Evolutionary conservation across 2,329 filamentous ascomycete genomes (phyloP), one percentile per base, ranked within the genome.

Genomic region (Sporothrix phasma): DNA sequence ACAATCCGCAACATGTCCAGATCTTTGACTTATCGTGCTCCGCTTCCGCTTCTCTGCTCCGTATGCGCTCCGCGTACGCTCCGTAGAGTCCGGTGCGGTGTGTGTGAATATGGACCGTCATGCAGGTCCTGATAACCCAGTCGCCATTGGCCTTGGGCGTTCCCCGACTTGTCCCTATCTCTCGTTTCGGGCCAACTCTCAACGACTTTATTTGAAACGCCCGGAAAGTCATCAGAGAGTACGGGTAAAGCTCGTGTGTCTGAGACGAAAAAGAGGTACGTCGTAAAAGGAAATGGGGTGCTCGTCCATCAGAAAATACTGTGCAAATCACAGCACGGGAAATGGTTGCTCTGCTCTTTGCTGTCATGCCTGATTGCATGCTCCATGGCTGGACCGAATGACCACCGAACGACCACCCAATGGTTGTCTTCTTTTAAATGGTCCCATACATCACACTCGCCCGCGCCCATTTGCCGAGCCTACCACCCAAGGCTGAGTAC

Each of bases 111-210:
- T 31, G 47, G 26, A 31, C 19, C 6, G 3, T 31, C 26, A 31
- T 51, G 47, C 47, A 51, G 15, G 47, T 51, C 10, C n/a, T 47
- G 45, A 26, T 26, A 61, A 46, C 37, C 41, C 17, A n/a, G 11
- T n/a, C 41, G 19, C 19, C 8, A 34, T 41, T 29, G 19, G 31
- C 37, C 29, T 45, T 29, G 6, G 1, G 11, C 19, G 15, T 8
- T 5, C 37, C 54, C 63, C 65, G 65, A 62, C 37, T 65, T 66
- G 65, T 65, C 54, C 65, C 63, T 66, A 66, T 66, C 64, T 64
- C 26, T 62, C 31, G 37, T 46, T 26, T 31, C 26, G 41, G 31
- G n/a, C 51, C 37, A 56, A 39, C 31, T 13, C 19, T 56, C 31
- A 54, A n/a, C 31, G 37, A n/a, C 49, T 54, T 1, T 56, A 19